phyloP scores from a whole-genome alignment of 768 basidiomycete species.

The Austroboletus eburneus region DNA sequence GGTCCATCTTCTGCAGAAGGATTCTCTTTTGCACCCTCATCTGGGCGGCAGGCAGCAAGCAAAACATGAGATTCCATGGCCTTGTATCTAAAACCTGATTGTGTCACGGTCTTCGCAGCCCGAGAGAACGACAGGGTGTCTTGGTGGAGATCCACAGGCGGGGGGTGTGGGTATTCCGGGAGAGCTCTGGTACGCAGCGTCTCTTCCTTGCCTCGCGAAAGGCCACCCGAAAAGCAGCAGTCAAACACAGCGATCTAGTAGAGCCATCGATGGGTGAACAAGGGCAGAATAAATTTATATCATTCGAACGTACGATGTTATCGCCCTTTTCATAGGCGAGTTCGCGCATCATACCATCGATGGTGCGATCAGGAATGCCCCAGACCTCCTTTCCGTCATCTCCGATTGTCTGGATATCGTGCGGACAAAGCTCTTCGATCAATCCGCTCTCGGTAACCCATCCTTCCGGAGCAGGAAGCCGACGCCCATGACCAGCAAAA shows the following conservation, averaged over 20 bases:
- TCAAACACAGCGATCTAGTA: conserved; percentile 17
- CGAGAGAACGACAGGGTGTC: conserved; percentile 10
- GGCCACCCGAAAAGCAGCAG: conserved; percentile 21
- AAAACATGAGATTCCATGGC: conserved; percentile 18
- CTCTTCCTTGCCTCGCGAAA: conserved; percentile 4
- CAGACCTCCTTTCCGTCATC: conserved; percentile 4
- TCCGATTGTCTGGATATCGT: conserved; percentile 6
- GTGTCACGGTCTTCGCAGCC: conserved; percentile 5
- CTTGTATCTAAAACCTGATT: conserved; percentile 12
- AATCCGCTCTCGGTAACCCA: conserved; percentile 15
- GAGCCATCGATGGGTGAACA: neutral
- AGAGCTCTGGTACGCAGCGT: no score
- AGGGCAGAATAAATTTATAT: neutral
- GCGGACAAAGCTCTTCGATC: conserved; percentile 16
- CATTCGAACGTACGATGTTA: conserved; percentile 20
- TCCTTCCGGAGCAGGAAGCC: conserved; percentile 7
- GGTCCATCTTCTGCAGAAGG: conserved; percentile 1
- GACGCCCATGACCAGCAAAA: conserved; percentile 18
- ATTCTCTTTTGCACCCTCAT: conserved; percentile 12
- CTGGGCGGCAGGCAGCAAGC: conserved; percentile 21
- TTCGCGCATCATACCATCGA: conserved; percentile 10
- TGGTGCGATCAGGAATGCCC: conserved; percentile 17
- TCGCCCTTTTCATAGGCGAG: conserved; percentile 18
- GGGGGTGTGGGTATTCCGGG: conserved; percentile 10
- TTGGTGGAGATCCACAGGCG: no score